phyloP scores from a whole-genome alignment of 1,139 yeast genomes.

The Candida albicans region DNA sequence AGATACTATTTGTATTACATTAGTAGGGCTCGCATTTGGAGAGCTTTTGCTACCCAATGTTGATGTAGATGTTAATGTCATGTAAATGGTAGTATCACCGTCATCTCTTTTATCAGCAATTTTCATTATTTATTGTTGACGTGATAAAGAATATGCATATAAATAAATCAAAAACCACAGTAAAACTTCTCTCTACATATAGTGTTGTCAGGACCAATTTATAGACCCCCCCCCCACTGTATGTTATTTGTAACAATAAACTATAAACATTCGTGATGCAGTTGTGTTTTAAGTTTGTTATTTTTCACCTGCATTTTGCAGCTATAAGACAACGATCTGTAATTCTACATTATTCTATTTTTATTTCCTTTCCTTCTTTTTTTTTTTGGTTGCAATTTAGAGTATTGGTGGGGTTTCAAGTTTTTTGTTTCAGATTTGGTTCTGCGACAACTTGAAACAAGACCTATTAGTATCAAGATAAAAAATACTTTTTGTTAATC shows the following conservation, averaged over 20 bases:
- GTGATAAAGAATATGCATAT: background rate
- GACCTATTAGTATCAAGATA: background rate
- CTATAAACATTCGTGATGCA: too few relatives aligned
- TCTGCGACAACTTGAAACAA: background rate
- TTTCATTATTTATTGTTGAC: background rate
- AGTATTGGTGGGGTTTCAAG: background rate
- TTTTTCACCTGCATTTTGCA: too few relatives aligned
- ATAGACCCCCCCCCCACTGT: background rate
- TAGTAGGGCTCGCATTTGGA: background rate
- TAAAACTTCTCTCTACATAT: background rate
- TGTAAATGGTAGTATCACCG: constrained; percentile 16
- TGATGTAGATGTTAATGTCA: constrained; percentile 15
- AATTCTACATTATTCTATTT: too few relatives aligned
- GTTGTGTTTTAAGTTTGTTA: too few relatives aligned
- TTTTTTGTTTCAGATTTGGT: background rate
- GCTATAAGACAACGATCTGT: too few relatives aligned
- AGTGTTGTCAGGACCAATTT: background rate
- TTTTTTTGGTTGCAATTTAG: background rate
- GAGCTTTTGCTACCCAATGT: background rate
- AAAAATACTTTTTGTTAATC: background rate
- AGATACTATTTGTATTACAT: background rate
- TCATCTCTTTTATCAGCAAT: constrained; percentile 6
- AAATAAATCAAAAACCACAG: background rate
- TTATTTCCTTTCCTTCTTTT: background rate
- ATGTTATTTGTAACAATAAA: too few relatives aligned